Evolutionary conservation across 2,329 filamentous ascomycete genomes (phyloP).

Genomic region (Colletotrichum paranaense): DNA sequence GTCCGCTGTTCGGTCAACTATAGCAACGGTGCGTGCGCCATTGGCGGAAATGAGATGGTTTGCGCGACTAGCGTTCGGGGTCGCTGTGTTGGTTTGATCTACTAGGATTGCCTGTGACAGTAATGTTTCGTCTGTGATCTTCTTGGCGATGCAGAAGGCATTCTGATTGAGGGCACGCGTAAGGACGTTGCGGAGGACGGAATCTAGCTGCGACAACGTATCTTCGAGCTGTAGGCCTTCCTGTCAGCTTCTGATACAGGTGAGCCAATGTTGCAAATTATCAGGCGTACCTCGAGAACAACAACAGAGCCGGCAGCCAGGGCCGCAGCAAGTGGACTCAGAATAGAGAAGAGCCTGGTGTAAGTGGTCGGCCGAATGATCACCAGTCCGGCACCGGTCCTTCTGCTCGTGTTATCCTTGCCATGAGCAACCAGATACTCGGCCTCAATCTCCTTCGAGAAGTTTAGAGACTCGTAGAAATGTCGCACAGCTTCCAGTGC

Average conservation of each 20-base stretch:
- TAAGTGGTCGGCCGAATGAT: constrained; percentile 41
- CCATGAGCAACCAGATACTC: constrained; percentile 39
- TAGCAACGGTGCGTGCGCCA: constrained; percentile 54
- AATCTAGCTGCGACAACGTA: constrained; percentile 22
- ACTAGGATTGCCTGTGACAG: constrained; percentile 23
- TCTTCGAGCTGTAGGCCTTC: constrained; percentile 18
- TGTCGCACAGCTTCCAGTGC: constrained; percentile 51
- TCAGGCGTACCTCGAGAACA: constrained; percentile 40
- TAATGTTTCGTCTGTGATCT: constrained; percentile 13
- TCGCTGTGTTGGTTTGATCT: constrained; percentile 15
- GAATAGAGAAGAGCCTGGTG: constrained; percentile 41
- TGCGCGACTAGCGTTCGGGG: neutral
- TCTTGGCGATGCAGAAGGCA: constrained; percentile 29
- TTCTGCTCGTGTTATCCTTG: constrained; percentile 22
- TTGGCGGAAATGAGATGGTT: constrained; percentile 36
- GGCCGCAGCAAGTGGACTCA: constrained; percentile 41
- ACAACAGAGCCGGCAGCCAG: constrained; percentile 44
- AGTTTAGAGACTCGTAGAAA: constrained; percentile 52
- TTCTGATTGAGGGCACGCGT: constrained; percentile 23
- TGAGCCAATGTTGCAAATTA: constrained; percentile 34
- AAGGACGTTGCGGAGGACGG: constrained; percentile 20
- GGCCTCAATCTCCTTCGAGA: constrained; percentile 35
- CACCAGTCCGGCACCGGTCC: constrained; percentile 37
- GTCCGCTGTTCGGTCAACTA: constrained; percentile 71
- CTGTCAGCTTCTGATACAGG: neutral